These are phyloP conservation scores for Globisporangium mamillatum DNA, from an alignment of 352 stramenopile species.

Conservation along the genomic window DNA sequence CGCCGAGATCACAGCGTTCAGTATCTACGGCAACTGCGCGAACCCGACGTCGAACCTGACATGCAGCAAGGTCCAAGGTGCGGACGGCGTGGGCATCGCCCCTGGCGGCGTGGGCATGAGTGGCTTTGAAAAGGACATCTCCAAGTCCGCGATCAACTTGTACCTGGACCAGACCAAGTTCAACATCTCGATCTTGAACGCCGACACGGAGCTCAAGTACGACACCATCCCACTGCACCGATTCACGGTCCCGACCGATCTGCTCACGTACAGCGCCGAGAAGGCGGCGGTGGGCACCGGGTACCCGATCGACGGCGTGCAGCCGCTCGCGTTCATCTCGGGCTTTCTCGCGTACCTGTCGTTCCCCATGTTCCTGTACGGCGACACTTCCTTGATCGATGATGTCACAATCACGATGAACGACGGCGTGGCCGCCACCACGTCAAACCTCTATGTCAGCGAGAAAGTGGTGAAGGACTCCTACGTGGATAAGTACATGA, in stretches of 20 bases:
- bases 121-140: slow-evolving; percentile 14
- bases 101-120: slow-evolving; percentile 17
- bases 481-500: slow-evolving; percentile 49
- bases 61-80: slow-evolving; percentile 15
- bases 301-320: slow-evolving; percentile 60
- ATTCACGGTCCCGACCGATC: slow-evolving; percentile 24
- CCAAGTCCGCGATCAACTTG: not conserved
- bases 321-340: slow-evolving; percentile 58
- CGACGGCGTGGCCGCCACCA: slow-evolving; percentile 43
- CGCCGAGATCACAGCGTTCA: slow-evolving; percentile 19
- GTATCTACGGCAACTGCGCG: slow-evolving; percentile 19
- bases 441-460: slow-evolving; percentile 41
- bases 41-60: slow-evolving; percentile 19
- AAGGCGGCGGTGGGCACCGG: slow-evolving; percentile 42
- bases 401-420: slow-evolving; percentile 55
- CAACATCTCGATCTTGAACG: slow-evolving; percentile 18
- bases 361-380: slow-evolving; percentile 65
- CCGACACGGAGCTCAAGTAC: slow-evolving; percentile 1
- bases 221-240: slow-evolving; percentile 19
- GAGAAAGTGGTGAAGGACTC: slow-evolving; percentile 34
- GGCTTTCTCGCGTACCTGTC: slow-evolving; percentile 75
- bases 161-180: slow-evolving; percentile 18
- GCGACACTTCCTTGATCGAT: slow-evolving; percentile 40
- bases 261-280: slow-evolving; percentile 29
- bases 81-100: slow-evolving; percentile 9